Percentiles rank a stretch among this genome's conserved stretches.
phyloP scores from a whole-genome alignment of 164 flowering plant genomes.

The Magnolia kwangsiensis region DNA sequence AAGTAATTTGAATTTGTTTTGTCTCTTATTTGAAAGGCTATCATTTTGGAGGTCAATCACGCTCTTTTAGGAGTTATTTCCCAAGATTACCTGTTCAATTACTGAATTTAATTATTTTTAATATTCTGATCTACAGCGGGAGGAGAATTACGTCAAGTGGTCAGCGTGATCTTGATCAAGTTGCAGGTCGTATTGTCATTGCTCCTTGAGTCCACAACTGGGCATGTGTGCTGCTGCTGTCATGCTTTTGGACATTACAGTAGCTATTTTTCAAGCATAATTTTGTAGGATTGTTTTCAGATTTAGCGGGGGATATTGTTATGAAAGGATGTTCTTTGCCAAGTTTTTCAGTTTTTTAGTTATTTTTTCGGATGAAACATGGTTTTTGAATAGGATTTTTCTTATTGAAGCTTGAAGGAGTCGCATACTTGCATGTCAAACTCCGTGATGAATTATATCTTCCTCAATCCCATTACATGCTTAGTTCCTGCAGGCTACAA shows the following conservation, averaged over 20 bases:
- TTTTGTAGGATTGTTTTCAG: not conserved
- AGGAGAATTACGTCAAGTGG: conserved; percentile 60
- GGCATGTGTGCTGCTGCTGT: not conserved
- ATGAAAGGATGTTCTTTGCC: not conserved
- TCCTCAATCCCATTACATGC: no score
- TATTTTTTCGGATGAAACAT: not conserved
- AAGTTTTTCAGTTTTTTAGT: no score
- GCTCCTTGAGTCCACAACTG: conserved; percentile 24
- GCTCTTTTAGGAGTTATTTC: no score
- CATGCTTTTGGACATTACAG: not conserved
- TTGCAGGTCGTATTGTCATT: conserved; percentile 55
- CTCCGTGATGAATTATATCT: no score
- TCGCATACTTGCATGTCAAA: no score
- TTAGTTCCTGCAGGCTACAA: no score
- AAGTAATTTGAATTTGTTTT: no score
- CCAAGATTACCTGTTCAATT: not conserved
- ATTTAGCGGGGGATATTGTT: not conserved
- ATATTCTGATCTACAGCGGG: conserved; percentile 36
- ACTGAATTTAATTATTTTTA: not conserved
- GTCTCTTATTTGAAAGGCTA: not conserved
- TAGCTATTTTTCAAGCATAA: not conserved
- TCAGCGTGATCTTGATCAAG: conserved; percentile 62
- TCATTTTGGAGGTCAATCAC: not conserved
- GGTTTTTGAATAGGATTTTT: not conserved
- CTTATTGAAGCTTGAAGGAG: no score